phyloP scores from a whole-genome alignment of 257 asterid genomes.

The Dorcoceras hygrometricum region DNA sequence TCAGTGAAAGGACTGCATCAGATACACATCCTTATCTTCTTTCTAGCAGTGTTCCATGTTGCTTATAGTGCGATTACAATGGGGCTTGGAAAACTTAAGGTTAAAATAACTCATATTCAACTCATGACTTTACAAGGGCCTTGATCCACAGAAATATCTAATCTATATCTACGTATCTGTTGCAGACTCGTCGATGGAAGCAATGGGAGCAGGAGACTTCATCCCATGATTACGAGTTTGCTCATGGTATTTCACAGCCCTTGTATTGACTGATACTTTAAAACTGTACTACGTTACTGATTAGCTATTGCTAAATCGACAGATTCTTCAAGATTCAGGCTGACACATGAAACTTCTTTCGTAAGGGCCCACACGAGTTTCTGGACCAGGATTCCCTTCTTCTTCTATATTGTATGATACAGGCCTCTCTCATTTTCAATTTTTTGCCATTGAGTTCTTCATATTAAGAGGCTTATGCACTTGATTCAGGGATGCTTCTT shows the following conservation, averaged over 20 bases:
- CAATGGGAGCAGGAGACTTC: constrained; percentile 88
- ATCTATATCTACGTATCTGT: not conserved
- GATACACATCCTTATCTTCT: constrained; percentile 89
- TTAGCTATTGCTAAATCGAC: constrained; percentile 29
- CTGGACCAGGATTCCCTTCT: constrained; percentile 81
- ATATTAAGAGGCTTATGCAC: not conserved
- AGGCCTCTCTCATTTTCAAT: constrained; percentile 27
- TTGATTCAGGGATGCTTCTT: constrained; percentile 81
- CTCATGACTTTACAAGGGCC: not conserved
- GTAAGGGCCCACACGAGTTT: constrained; percentile 93
- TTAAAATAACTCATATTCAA: constrained; percentile 7
- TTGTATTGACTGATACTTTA: too few species aligned
- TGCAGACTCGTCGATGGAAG: constrained; percentile 91
- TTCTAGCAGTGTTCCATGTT: constrained; percentile 83
- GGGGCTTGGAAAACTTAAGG: constrained; percentile 92
- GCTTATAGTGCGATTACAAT: constrained; percentile 75
- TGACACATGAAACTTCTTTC: constrained; percentile 88
- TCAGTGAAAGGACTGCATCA: constrained; percentile 81
- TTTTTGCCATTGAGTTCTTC: not conserved
- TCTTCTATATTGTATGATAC: constrained; percentile 58
- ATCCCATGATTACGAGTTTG: constrained; percentile 67
- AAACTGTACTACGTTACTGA: constrained; percentile 7
- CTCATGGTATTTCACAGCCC: constrained; percentile 51
- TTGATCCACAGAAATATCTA: not conserved
- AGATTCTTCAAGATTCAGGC: constrained; percentile 96